Evolutionary conservation across 164 flowering plant species (phyloP), one percentile per base, ranked within the genome.

Genomic region (Sextonia rubra): DNA sequence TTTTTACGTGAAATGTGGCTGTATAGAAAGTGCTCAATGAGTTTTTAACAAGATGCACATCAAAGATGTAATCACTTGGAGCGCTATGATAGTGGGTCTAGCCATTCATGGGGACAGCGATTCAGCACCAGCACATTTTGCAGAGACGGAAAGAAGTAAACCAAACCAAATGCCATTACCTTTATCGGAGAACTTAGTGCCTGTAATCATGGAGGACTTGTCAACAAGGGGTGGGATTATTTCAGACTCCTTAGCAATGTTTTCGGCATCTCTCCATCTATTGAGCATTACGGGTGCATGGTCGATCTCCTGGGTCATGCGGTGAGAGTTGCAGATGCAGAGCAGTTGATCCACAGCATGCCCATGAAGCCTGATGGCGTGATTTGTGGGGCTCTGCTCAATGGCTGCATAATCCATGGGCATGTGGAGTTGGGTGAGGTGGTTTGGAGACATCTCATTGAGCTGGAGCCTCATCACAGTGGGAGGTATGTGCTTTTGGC

Each of bases 241-340:
- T 75, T 75, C 27, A 47, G 63, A 20, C 64, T 70, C 49, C 64
- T 75, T 73, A 70, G 8, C 1, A 24, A 32, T 0, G 64, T 69
- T 25, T 75, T 70, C 24, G 55, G 64, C 24, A 70, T 75, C 49
- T 55, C 69, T 37, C 73, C 77, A 12, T 48, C 58, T 27, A 52
- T 75, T 52, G 77, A 75, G 55, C 77, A 75, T 56, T 75, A 75
- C 12, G 77, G 77, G 4, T 75, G 77, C 70, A 75, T 75, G 60
- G 73, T 75, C 18, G 77, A 75, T 52, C 69, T 75, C 47, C 49
- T 75, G 69, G 72, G 73, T 23, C 68, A 70, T 9, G 77, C 77
- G 0, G 77, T 73, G 55, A 60, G 15, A 49, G 22, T 75, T 64
- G 69, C 24, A 4, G 77, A 75, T 66, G 77, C 77, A 3, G 69